Evolutionary conservation across 75 land plant genomes (phyloP), one percentile per base, ranked within the genome.

Genomic region (Cunninghamia lanceolata): DNA sequence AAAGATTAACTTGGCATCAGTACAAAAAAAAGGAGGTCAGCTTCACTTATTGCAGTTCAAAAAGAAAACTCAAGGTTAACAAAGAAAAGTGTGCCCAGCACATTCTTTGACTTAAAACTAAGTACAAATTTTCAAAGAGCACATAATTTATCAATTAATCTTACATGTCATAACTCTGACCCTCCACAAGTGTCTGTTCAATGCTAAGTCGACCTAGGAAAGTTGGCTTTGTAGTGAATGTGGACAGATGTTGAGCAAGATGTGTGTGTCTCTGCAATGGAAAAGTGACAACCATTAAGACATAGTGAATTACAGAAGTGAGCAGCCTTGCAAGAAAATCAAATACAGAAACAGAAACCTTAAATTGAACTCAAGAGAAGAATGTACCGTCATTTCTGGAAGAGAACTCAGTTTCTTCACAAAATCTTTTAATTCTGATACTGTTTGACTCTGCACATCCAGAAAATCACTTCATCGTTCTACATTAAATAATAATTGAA

Each of bases 171-270:
- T 93, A 98, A 82, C 93, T 94, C 87, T 94, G 86, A 32, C 96
- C 92, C 90, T 98, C 99, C 80, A 98, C 89, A 59, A 98, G 86
- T 43, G 99, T 98, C 68, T 98, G 99, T 85, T 98, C 99, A 85
- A 98, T 93, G 86, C 91, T 95, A 86, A 98, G 95, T 38, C 91
- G 92, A 30, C 90, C 93, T 88, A 92, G 89, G 85, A 98, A 98
- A 52, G 99, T 92, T 87, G 93, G 93, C 85, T 98, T 98, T 81
- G 93, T 91, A 28, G 99, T 98, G 81, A 94, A 96, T 6, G 90
- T 90, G 35, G 91, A 84, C 89, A 98, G 74, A 87, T 97, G 94
- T 66, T 98, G 97, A 52, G 99, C 97, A 87, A 98, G 94, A 90
- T 93, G 93, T 80, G 92, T 93, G 88, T 98, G 99, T 79, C 95